Evolutionary conservation across 441 rosid genomes (phyloP), one percentile per base, ranked within the genome.

Genomic region (Breynia disticha): DNA sequence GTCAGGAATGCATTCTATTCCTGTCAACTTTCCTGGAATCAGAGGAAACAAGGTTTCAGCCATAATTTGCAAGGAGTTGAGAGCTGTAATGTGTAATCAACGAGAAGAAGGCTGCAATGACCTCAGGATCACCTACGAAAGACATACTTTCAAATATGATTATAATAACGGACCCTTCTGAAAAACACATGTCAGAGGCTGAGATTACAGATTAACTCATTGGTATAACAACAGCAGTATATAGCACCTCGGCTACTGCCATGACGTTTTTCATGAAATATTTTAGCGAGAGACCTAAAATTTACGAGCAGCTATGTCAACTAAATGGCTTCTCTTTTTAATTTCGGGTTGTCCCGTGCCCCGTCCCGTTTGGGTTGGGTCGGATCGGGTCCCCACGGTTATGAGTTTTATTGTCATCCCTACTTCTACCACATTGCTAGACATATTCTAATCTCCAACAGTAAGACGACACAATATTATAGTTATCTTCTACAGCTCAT

Each of bases 201-300:
- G 68, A 72, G 56, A 69, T 76, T 14, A 59, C 67, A 0, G 72
- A 59, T 38, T 69, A 67, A 24, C 46, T 68, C 10, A 62, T 72
- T 64, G 72, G 76, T 5, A 47, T 76, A 15, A 48, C 72, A 13
- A 59, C 62, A 41, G 75, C 77, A 12, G 75, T 75, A 2, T 67
- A 76, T 12, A 65, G 62, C 16, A 67, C 73, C 1, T 63, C 63
- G 17, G 67, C 73, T 24, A 64, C 67, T 8, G 53, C 63, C 1
- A 61, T 69, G 46, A 66, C 80, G 39, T 67, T 69, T 56, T 58
- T 69, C 54, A 58, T 76, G 66, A 76, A 72, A 57, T 69, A 69
- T 38, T 66, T 76, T 7, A 71, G 70, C 1, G 69, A 69, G 64
- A 59, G 62, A 13, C 68, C 69, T 55, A 45, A 63, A 11, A 37